A percentile compares a stretch with the other conserved stretches of the same genome.
These are phyloP conservation scores for Beauveria bassiana DNA, from an alignment of 2,329 filamentous ascomycete genomes.

Conservation along the genomic window DNA sequence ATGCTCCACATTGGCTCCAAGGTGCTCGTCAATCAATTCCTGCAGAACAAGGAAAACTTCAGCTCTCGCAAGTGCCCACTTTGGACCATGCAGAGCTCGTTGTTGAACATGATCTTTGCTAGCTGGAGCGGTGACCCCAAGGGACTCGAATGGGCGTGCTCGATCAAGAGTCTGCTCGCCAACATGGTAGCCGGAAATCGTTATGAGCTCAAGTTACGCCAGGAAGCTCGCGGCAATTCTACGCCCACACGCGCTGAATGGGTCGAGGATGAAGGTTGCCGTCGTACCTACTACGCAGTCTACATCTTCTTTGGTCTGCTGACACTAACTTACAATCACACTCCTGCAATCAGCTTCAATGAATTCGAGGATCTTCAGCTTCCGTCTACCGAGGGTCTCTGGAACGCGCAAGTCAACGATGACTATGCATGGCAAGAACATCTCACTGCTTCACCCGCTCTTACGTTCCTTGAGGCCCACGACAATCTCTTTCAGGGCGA, in stretches of 20 bases:
- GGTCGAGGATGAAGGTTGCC: slow-evolving; percentile 94
- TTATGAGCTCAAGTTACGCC: slow-evolving; percentile 90
- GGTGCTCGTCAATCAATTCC: slow-evolving; percentile 90
- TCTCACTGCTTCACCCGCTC: slow-evolving; percentile 59
- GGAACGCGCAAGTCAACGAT: slow-evolving; percentile 77
- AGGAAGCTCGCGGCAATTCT: slow-evolving; percentile 72
- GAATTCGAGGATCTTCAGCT: slow-evolving; percentile 92
- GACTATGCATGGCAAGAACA: slow-evolving; percentile 80
- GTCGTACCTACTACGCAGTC: slow-evolving; percentile 94
- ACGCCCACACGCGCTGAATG: slow-evolving; percentile 78
- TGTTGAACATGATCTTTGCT: slow-evolving; percentile 97
- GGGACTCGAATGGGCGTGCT: slow-evolving; percentile 96
- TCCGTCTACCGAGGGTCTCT: slow-evolving; percentile 87
- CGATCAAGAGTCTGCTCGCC: slow-evolving; percentile 93
- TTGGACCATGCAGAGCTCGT: slow-evolving; percentile 96
- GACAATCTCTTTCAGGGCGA: slow-evolving; percentile 95
- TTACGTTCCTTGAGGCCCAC: slow-evolving; percentile 89
- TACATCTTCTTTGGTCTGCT: slow-evolving; percentile 98
- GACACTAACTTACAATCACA: slow-evolving; percentile 95
- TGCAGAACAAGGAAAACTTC: slow-evolving; percentile 98
- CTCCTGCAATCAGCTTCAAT: slow-evolving; percentile 94
- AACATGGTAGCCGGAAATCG: slow-evolving; percentile 98
- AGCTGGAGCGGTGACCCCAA: slow-evolving; percentile 99
- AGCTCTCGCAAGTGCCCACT: slow-evolving; percentile 94
- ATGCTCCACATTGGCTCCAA: slow-evolving; percentile 97